Evolutionary conservation across 1,284 basidiomycete species (phyloP).

Genomic region (Ustilago xerochloae): DNA sequence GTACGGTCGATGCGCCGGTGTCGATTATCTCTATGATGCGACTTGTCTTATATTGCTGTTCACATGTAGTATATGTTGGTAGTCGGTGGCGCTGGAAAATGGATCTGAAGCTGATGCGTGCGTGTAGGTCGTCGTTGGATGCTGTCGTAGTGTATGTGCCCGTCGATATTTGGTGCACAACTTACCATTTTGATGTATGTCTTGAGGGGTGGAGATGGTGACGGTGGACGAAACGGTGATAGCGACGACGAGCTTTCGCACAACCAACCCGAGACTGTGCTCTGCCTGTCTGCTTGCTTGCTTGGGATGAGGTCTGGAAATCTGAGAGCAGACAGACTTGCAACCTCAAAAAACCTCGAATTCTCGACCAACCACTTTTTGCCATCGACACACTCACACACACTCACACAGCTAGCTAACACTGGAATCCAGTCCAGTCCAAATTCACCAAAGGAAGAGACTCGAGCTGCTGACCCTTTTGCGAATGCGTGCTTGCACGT

Average conservation of each 20-base stretch:
- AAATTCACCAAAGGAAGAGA: too few species aligned
- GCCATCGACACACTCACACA: too few species aligned
- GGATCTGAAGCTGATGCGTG: constrained; percentile 1
- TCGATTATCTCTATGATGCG: neutral
- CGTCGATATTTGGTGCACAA: constrained; percentile 16
- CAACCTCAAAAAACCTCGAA: constrained; percentile 3
- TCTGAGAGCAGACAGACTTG: too few species aligned
- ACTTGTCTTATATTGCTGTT: neutral
- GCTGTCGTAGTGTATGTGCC: constrained; percentile 20
- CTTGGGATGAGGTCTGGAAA: neutral
- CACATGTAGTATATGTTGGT: neutral
- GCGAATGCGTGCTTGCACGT: neutral
- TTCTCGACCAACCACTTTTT: neutral
- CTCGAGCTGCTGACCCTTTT: constrained; percentile 5
- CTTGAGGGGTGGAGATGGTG: constrained; percentile 51
- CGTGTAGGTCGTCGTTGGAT: constrained; percentile 14
- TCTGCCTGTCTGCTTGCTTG: neutral
- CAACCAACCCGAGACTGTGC: too few species aligned
- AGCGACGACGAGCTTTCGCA: constrained; percentile 24
- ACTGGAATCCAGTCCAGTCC: too few species aligned
- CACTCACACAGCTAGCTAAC: too few species aligned
- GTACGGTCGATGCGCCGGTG: too few species aligned
- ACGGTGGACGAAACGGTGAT: constrained; percentile 36
- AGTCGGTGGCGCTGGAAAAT: neutral
- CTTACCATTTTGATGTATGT: constrained; percentile 56